These are phyloP conservation scores for Ceratobasidium theobromae DNA, from an alignment of 1,284 basidiomycete species.

Conservation along the genomic window DNA sequence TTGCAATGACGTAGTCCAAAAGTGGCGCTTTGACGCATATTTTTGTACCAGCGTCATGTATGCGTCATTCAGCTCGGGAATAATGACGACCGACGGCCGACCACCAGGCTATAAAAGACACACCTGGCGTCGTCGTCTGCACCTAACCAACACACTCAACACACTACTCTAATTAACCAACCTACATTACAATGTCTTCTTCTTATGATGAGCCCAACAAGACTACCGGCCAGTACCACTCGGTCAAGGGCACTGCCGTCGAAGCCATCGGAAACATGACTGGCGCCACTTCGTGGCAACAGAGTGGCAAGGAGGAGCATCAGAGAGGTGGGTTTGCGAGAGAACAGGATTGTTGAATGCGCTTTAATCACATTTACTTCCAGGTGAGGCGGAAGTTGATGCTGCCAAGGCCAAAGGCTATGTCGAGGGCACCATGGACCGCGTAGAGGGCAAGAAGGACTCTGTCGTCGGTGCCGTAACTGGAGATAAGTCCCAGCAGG, in stretches of 20 bases:
- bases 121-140: neutral
- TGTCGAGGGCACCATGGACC: conserved; percentile 61
- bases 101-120: conserved; percentile 2
- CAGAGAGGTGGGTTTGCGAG: neutral
- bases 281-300: conserved; percentile 51
- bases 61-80: conserved; percentile 6
- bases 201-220: conserved; percentile 51
- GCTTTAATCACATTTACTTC: conserved; percentile 30
- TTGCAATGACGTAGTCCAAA: too few relatives aligned
- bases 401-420: conserved; percentile 54
- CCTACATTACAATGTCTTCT: conserved; percentile 13
- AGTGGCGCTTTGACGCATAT: too few relatives aligned
- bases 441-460: conserved; percentile 65
- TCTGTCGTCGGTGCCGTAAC: conserved; percentile 62
- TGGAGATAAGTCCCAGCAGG: conserved; percentile 65
- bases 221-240: conserved; percentile 62
- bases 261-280: conserved; percentile 59
- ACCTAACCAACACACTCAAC: neutral
- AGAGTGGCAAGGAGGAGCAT: conserved; percentile 61
- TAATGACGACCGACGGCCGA: conserved; percentile 6
- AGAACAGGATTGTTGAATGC: neutral
- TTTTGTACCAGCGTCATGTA: conserved; percentile 7
- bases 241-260: conserved; percentile 59
- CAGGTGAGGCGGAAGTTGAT: conserved; percentile 62
- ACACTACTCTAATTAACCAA: neutral